Evolutionary conservation across 495 filamentous ascomycete genomes (phyloP), one percentile per base, ranked within the genome.

Genomic region (Penicillium crystallinum): DNA sequence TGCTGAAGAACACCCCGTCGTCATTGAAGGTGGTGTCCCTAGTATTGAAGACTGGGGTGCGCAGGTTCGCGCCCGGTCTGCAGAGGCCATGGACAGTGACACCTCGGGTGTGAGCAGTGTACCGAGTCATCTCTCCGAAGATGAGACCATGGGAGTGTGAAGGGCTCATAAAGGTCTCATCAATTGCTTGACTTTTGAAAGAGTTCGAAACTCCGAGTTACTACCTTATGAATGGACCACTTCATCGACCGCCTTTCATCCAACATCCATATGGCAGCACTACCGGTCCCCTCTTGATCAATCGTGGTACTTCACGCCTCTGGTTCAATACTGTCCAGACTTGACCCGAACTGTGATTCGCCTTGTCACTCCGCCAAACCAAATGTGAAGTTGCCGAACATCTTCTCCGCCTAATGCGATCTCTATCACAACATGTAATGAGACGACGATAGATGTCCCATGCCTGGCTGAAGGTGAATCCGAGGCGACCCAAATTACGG

Each of bases 1-100:
- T 39, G 79, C 76, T 22, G 87, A 91, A 49, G 83, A 85, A 33
- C 80, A 81, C 57, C 77, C 81, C 2, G 63, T 91, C 19, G 68
- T 76, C 38, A 81, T 92, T 30, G 89, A 93, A 58, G 89, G 90
- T 25, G 85, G 87, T 25, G 78, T 75, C 17, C 81, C 79, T 27
- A 87, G 77, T 57, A 76, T 95, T 23, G 70, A 74, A 3, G 82
- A 84, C 42, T 96, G 90, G 90, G 65, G 65, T 14, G 57, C 53
- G 11, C 72, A 74, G 44, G 52, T 72, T 25, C 66, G 67, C 25
- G 64, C 71, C 30, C 63, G 70, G 29, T 59, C 56, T 6, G 56
- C 64, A 0, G 58, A 68, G 45, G 58, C 61, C 34, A 56, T 50
- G 7, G 66, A 61, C 3, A 73, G 64, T 23, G 67, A 74, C 31